phyloP scores from a whole-genome alignment of 208 protist species.

The Sergeia podlipaevii region DNA sequence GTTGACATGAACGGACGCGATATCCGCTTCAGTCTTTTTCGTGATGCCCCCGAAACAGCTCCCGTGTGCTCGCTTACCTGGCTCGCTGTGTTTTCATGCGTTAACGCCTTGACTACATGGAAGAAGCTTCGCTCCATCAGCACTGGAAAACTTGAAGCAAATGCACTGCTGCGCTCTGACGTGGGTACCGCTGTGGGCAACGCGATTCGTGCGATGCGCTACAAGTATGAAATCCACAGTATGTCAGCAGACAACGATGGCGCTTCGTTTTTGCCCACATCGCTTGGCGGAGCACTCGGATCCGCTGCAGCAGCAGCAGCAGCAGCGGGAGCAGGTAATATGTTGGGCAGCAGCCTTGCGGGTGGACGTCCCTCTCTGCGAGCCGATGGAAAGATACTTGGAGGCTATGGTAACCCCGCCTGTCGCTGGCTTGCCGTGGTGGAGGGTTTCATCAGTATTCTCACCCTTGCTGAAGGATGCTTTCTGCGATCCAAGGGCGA shows the following conservation, averaged over 20 bases:
- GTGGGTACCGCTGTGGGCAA: slow-evolving; percentile 30
- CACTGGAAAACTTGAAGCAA: slow-evolving; percentile 20
- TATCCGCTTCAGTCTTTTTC: slow-evolving; percentile 14
- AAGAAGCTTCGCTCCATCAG: slow-evolving; percentile 40
- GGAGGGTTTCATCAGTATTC: slow-evolving; percentile 66
- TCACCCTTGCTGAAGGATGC: slow-evolving; percentile 55
- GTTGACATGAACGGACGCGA: slow-evolving; percentile 16
- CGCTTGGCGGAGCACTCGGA: not conserved
- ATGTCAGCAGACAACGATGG: not conserved
- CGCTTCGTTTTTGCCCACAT: slow-evolving; percentile 12
- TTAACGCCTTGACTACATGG: slow-evolving; percentile 68
- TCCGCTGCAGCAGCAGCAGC: not conserved
- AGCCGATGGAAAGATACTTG: slow-evolving; percentile 7
- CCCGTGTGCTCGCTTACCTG: slow-evolving; percentile 53
- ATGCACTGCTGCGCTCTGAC: slow-evolving; percentile 41
- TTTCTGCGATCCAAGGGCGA: slow-evolving; percentile 57
- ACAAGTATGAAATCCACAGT: slow-evolving; percentile 17
- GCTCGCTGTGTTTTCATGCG: slow-evolving; percentile 60
- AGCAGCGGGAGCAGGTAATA: not conserved
- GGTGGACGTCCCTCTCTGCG: not conserved
- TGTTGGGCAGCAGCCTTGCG: not conserved
- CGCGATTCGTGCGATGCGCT: slow-evolving; percentile 20
- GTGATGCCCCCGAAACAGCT: slow-evolving; percentile 27
- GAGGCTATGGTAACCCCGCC: slow-evolving; percentile 7
- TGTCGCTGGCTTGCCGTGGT: slow-evolving; percentile 40